Percentiles rank a stretch among this genome's conserved stretches.
Conservation (phyloP, 1,284 basidiomycete genomes). For the Cryptococcus maquisensis region DNA sequence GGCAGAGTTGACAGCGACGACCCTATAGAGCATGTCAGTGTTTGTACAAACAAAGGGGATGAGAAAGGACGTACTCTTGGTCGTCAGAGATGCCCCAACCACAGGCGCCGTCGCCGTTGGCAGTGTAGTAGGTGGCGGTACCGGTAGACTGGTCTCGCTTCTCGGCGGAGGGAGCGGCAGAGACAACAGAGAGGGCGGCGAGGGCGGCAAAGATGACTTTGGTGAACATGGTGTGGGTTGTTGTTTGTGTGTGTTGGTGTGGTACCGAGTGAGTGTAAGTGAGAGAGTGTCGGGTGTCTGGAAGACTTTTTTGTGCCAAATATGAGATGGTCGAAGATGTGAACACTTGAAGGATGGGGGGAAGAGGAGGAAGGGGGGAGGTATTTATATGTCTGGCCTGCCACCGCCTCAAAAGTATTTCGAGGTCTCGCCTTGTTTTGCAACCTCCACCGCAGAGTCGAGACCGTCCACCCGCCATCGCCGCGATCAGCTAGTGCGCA, state of each 20-base stretch:
- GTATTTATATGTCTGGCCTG: too few relatives aligned
- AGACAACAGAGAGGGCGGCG: slow-evolving; percentile 11
- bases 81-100: slow-evolving; percentile 26
- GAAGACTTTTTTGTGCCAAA: background rate
- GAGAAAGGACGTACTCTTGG: slow-evolving; percentile 13
- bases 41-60: background rate
- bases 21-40: slow-evolving; percentile 3
- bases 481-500: too few relatives aligned
- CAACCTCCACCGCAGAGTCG: too few relatives aligned
- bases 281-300: background rate
- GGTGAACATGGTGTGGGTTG: slow-evolving; percentile 8
- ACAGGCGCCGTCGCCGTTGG: slow-evolving; percentile 27
- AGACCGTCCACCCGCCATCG: too few relatives aligned
- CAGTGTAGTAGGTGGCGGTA: slow-evolving; percentile 30
- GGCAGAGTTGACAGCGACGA: slow-evolving; percentile 40
- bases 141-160: slow-evolving; percentile 11
- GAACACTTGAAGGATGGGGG: background rate
- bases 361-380: too few relatives aligned
- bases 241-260: background rate
- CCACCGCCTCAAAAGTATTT: too few relatives aligned
- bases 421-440: too few relatives aligned
- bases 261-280: background rate
- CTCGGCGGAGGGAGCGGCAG: slow-evolving; percentile 13
- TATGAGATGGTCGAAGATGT: background rate
- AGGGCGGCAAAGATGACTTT: slow-evolving; percentile 13